Percentiles rank a stretch among this genome's conserved stretches.
Conservation (phyloP, 2,329 filamentous ascomycete species). For the Apiospora phragmitis region DNA sequence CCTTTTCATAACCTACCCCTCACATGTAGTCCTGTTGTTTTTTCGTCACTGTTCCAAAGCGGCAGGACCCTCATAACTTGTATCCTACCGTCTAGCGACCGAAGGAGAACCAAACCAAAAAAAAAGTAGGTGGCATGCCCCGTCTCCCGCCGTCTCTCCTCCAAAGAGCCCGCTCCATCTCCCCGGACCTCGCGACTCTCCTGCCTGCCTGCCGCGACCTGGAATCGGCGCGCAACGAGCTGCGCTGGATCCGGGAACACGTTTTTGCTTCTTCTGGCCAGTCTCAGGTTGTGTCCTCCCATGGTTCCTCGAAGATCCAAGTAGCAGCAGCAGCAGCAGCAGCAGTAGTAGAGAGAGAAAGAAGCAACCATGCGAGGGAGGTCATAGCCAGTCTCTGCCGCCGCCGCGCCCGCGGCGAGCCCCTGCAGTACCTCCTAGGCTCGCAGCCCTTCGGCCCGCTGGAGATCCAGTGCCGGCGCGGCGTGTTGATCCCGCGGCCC, state of each 20-base stretch:
- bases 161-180: slow-evolving; percentile 52
- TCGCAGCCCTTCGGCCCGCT: slow-evolving; percentile 85
- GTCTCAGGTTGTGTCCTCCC: background rate
- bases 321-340: slow-evolving; percentile 2
- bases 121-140: slow-evolving; percentile 50
- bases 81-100: too few species aligned
- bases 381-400: slow-evolving; percentile 45
- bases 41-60: background rate
- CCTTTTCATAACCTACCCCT: too few species aligned
- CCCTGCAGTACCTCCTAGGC: slow-evolving; percentile 87
- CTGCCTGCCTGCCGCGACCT: slow-evolving; percentile 65
- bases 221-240: slow-evolving; percentile 64
- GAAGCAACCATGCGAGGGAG: background rate
- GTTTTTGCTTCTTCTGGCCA: slow-evolving; percentile 28
- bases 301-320: background rate
- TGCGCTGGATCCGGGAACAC: slow-evolving; percentile 72
- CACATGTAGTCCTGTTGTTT: background rate
- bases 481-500: slow-evolving; percentile 83
- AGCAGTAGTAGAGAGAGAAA: background rate
- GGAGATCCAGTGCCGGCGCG: slow-evolving; percentile 72
- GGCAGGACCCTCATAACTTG: background rate
- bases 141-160: slow-evolving; percentile 61
- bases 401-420: slow-evolving; percentile 60
- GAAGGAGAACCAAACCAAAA: too few species aligned
- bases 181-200: slow-evolving; percentile 58